Percentiles rank a stretch among this genome's conserved stretches.
These are phyloP conservation scores for Diaporthe velutina DNA, from an alignment of 2,329 filamentous ascomycete species.

Conservation along the genomic window DNA sequence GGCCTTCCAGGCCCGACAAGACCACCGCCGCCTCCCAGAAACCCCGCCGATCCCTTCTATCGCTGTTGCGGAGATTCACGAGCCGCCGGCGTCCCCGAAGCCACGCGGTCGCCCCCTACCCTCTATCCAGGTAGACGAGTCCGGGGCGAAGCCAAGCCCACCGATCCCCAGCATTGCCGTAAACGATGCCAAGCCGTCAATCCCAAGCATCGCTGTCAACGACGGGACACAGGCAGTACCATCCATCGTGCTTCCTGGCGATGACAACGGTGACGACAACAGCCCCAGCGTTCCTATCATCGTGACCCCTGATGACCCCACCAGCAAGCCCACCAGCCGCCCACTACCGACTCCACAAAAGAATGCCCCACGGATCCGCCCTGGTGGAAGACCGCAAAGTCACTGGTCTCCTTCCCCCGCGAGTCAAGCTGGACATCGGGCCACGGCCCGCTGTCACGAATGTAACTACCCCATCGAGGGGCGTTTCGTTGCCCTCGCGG, in stretches of 20 bases:
- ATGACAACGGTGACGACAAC: slow-evolving; percentile 42
- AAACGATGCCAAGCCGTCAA: slow-evolving; percentile 53
- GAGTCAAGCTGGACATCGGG: slow-evolving; percentile 57
- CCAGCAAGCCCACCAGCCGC: slow-evolving; percentile 50
- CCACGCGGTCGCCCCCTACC: slow-evolving; percentile 55
- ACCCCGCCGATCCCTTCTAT: slow-evolving; percentile 64
- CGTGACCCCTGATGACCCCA: slow-evolving; percentile 59
- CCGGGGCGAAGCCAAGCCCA: slow-evolving; percentile 42
- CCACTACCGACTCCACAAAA: slow-evolving; percentile 63
- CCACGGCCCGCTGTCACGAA: slow-evolving; percentile 83
- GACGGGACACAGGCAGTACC: slow-evolving; percentile 55
- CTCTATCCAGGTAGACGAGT: slow-evolving; percentile 60
- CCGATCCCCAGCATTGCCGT: slow-evolving; percentile 66
- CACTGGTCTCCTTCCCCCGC: slow-evolving; percentile 70
- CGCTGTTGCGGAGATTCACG: slow-evolving; percentile 64
- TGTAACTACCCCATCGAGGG: slow-evolving; percentile 89
- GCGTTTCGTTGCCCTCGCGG: slow-evolving; percentile 87
- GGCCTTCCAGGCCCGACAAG: slow-evolving; percentile 44
- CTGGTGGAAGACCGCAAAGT: slow-evolving; percentile 58
- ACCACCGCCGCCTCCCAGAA: slow-evolving; percentile 46
- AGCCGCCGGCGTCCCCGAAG: slow-evolving; percentile 50
- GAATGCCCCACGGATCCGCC: slow-evolving; percentile 49
- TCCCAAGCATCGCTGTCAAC: slow-evolving; percentile 62
- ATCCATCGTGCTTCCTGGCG: slow-evolving; percentile 55
- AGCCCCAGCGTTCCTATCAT: slow-evolving; percentile 54